Evolutionary conservation across 2,329 filamentous ascomycete species (phyloP), one percentile per base, ranked within the genome.

Genomic region (Arthrinium phaeospermum): DNA sequence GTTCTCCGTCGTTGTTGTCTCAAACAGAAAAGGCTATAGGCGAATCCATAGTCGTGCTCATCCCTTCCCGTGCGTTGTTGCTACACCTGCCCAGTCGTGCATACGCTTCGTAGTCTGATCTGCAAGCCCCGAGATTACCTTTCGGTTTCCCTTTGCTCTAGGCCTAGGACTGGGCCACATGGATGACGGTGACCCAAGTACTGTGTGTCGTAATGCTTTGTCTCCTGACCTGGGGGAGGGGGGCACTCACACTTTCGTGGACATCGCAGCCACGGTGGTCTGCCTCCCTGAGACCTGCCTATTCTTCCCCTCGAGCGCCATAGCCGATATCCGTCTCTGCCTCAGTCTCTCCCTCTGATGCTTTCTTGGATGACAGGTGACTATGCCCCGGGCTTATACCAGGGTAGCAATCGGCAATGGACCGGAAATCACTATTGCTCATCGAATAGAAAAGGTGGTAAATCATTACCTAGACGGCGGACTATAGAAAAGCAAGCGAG

Each of bases 81-180:
- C 57, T 64, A 41, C 57, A 64, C 41, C 19, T n/a, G 57, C 34
- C 14, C 57, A 64, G 57, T 64, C 57, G 5, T 64, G 57, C 57
- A 64, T 64, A 41, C 57, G 14, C 37, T 41, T 24, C 10, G 57
- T 64, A 64, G 57, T 64, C 57, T 64, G 57, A 64, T 64, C 57
- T 37, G 34, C 57, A 64, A 37, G n/a, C 8, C 22, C 30, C 57
- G 19, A 64, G 34, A 41, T 64, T 64, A 64, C 57, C 57, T 64
- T 64, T 64, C 19, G 57, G 53, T 10, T 64, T 61, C 12, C 41
- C n/a, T 64, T 5, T 41, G 34, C 34, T 64, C 57, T 7, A 64
- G 30, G 12, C 19, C 19, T 41, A 24, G 22, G 22, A 64, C 57
- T 10, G 12, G 34, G n/a, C 34, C 30, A 37, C 19, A 22, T 41